These are phyloP conservation scores for Tulasnella sp. DNA, from an alignment of 768 basidiomycete species.

Conservation along the genomic window DNA sequence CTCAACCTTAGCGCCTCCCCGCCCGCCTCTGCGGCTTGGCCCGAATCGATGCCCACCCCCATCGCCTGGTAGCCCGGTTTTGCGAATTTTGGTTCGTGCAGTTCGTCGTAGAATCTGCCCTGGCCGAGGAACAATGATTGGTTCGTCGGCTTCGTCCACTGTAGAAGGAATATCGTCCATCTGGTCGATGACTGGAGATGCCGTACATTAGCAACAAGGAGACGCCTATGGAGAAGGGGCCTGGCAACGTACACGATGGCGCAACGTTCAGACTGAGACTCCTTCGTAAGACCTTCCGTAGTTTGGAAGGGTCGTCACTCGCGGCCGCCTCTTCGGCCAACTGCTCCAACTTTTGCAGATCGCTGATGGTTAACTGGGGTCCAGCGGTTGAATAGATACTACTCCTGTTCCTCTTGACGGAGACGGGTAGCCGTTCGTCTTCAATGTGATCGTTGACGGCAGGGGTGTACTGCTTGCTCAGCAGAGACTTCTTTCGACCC, in stretches of 20 bases:
- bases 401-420: slow-evolving; percentile 59
- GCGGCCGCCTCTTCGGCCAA: slow-evolving; percentile 82
- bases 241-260: slow-evolving; percentile 64
- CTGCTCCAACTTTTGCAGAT: slow-evolving; percentile 90
- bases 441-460: slow-evolving; percentile 67
- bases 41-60: slow-evolving; percentile 77
- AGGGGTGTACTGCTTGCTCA: slow-evolving; percentile 88
- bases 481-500: slow-evolving; percentile 86
- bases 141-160: slow-evolving; percentile 78
- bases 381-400: slow-evolving; percentile 58
- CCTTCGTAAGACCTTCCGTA: slow-evolving; percentile 70
- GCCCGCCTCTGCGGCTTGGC: slow-evolving; percentile 34
- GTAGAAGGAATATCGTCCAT: slow-evolving; percentile 57
- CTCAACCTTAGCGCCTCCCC: slow-evolving; percentile 14
- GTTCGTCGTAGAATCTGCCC: slow-evolving; percentile 85
- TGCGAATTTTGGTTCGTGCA: slow-evolving; percentile 92
- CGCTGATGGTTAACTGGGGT: slow-evolving; percentile 84
- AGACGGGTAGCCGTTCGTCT: slow-evolving; percentile 45
- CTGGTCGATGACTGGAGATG: slow-evolving; percentile 47
- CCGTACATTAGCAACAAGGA: neutral
- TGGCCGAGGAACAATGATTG: slow-evolving; percentile 78
- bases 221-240: slow-evolving; percentile 21
- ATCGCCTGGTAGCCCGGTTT: slow-evolving; percentile 64
- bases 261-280: slow-evolving; percentile 83
- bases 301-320: slow-evolving; percentile 72